Base-by-base conservation (phyloP, 106 monocot species). In the Apostasia ramifera region DNA sequence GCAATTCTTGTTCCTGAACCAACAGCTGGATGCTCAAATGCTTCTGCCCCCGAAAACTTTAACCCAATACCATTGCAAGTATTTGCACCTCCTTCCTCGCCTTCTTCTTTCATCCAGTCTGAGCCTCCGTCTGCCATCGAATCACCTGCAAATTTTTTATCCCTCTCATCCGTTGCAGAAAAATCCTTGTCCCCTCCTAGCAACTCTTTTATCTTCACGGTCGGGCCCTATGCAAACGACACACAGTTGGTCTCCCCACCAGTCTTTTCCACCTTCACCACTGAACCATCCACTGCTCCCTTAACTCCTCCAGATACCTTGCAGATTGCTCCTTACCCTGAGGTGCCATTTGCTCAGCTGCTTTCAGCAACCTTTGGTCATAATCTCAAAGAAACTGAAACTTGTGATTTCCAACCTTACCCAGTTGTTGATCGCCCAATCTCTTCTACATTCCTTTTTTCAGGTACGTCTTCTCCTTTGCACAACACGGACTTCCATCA, bases 221-320 rank as follows among this genome's bases (percentile, higher is more conserved):
- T 90, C 2, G 97, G 97, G n/a, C 97, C 97, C 5, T 98, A 92
- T 66, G 92, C 87, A 57, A 69, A 92, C 55, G 97, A 98, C 66
- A 92, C 87, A 38, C 97, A 98, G 66, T 70, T 87, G 66, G 97
- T 98, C 37, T 89, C 97, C 13, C 97, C 97, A 2, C 97, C 97
- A 2, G 90, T 81, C 10, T 94, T 94, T 73, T 94, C 94, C 38
- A 84, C 89, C 38, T 87, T 97, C 72, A 97, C 89, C 68, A 98
- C 97, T 37, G 97, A 98, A 76, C 92, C 97, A 44, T 87, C 86
- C 12, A 98, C 97, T 40, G 89, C 97, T 39, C 77, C 89, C 15
- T 81, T 98, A 15, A 98, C 92, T 57, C 95, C 95, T 2, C 95
- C 95, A 54, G 95, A 97, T 67, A 58, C 86, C 37, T 59, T 92